phyloP scores from a whole-genome alignment of 306 rosid species.

The Cucumis sativus region Cucumber_9930_V3 NC_026658.2:1543001-1543500 shows the following conservation, averaged over 20 bases:
- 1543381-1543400: background rate
- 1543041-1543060: no score
- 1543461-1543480: background rate
- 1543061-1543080: no score
- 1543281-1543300: background rate
- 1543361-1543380: background rate
- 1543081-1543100: no score
- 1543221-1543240: no score
- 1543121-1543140: no score
- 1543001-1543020: no score
- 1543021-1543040: no score
- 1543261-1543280: background rate
- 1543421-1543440: background rate
- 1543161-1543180: no score
- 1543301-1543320: background rate
- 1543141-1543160: no score
- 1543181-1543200: no score
- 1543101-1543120: no score
- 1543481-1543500: background rate
- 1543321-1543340: background rate
- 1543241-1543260: background rate
- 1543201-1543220: no score
- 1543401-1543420: background rate
- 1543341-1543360: background rate
- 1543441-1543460: background rate